Base-by-base conservation (phyloP, 2,329 filamentous ascomycete genomes). In the Cercospora zeina region DNA sequence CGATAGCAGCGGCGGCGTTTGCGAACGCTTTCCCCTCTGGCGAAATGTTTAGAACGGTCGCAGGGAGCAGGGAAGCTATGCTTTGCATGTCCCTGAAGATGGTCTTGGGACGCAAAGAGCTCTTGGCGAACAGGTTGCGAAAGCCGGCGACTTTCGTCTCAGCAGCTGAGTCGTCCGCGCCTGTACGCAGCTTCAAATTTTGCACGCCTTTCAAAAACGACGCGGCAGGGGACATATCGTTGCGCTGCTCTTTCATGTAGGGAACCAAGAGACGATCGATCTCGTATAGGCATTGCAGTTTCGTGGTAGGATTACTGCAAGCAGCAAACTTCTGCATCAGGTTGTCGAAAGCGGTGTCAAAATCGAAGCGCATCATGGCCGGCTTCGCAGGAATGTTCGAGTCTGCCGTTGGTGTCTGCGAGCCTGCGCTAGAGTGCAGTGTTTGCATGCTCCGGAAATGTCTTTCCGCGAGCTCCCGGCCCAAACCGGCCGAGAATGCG, bases 261-360 rank as follows among this genome's bases (percentile, higher is more conserved):
- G 68, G 67, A 1, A 59, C 50, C 14, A 75, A 63, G 4, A 99
- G 82, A 45, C 89, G 86, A 71, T 96, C 88, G 4, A 99, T 82
- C 73, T 97, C 91, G 64, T 89, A 87, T 4, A 97, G 80, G 0
- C 90, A 89, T 67, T 89, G 88, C 11, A 99, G 83, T 76, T 99
- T 99, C 21, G 86, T 83, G 68, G 89, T 89, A 0, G 95, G 95
- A 72, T 95, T 96, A 0, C 91, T 90, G 67, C 96, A 90, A 3
- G 93, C 90, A 45, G 90, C 91, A 69, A 99, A 96, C 78, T 91
- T 92, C 66, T 86, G 87, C 33, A 97, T 81, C 1, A 97, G 81
- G 11, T 88, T 87, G 67, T 87, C 83, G 72, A 96, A 97, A 0
- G 92, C 89, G 67, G 87, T 85, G 56, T 86, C 86, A 72, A 93